A percentile compares a stretch with the other conserved stretches of the same genome.
phyloP scores from a whole-genome alignment of 2,329 filamentous ascomycete genomes.

The Pleurostoma richardsiae region DNA sequence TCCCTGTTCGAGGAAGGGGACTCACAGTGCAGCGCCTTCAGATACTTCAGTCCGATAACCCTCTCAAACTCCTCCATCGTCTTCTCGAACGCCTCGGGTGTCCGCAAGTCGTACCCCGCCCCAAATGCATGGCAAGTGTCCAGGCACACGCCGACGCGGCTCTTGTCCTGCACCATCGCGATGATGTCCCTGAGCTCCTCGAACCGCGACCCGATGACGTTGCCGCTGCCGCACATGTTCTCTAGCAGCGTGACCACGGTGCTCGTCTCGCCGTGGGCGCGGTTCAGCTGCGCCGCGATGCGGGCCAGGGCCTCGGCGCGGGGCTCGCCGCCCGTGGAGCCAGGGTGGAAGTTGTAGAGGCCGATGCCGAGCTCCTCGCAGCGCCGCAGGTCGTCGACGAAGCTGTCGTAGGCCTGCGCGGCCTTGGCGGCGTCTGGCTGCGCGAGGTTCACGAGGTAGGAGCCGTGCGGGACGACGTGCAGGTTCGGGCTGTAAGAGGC shows the following conservation, averaged over 20 bases:
- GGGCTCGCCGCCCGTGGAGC: conserved; percentile 66
- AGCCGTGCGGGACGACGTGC: conserved; percentile 86
- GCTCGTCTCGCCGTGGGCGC: conserved; percentile 69
- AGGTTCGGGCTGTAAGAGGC: conserved; percentile 67
- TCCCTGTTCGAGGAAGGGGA: not conserved
- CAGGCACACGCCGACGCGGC: conserved; percentile 85
- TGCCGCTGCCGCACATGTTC: conserved; percentile 91
- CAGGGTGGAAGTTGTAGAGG: conserved; percentile 98
- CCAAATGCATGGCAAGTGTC: conserved; percentile 97
- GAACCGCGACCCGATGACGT: conserved; percentile 80
- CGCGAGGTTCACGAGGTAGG: conserved; percentile 93
- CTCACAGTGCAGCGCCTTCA: conserved; percentile 71
- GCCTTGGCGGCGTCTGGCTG: conserved; percentile 77
- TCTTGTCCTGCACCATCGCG: conserved; percentile 70
- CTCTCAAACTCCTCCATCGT: conserved; percentile 75
- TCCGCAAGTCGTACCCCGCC: conserved; percentile 83
- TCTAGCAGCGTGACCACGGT: conserved; percentile 81
- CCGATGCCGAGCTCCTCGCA: conserved; percentile 82
- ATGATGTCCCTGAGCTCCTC: conserved; percentile 87
- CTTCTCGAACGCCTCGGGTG: conserved; percentile 64
- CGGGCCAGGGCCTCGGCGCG: conserved; percentile 67
- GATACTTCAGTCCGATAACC: conserved; percentile 71
- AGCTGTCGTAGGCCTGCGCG: conserved; percentile 77
- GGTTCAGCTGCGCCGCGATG: conserved; percentile 78
- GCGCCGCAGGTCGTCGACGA: conserved; percentile 80